A percentile compares a stretch with the other conserved stretches of the same genome.
Evolutionary conservation across 2,329 filamentous ascomycete species (phyloP).

Genomic region (Aaosphaeria arxii): DNA sequence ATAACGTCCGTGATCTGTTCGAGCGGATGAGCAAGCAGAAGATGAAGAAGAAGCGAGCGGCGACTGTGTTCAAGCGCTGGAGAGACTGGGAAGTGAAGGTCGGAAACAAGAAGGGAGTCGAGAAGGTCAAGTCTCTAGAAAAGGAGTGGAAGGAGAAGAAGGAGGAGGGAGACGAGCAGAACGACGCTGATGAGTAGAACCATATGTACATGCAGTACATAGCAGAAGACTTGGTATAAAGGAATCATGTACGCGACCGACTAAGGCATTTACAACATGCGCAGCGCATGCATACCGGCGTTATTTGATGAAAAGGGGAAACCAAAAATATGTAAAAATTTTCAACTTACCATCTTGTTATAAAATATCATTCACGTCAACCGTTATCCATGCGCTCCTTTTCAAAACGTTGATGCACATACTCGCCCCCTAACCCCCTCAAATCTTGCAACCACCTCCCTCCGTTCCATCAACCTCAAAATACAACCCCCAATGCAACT

Average conservation of each 20-base stretch:
- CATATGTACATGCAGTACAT: not conserved
- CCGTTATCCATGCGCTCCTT: not conserved
- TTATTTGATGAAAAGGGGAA: not conserved
- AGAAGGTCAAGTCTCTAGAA: conserved; percentile 68
- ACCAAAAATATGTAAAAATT: not conserved
- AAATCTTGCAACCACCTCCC: not conserved
- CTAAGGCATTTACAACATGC: not conserved
- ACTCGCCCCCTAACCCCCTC: not conserved
- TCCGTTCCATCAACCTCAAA: conserved; percentile 17
- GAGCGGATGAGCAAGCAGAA: conserved; percentile 65
- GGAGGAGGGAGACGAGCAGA: conserved; percentile 9
- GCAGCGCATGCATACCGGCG: not conserved
- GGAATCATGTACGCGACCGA: not conserved
- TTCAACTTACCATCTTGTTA: not conserved
- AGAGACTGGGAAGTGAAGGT: conserved; percentile 75
- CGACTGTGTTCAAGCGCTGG: conserved; percentile 91
- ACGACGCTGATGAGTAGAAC: conserved; percentile 6
- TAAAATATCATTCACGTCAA: not conserved
- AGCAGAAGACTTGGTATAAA: not conserved
- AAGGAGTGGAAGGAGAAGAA: conserved; percentile 63
- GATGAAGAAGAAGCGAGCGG: conserved; percentile 78
- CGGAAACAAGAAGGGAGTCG: conserved; percentile 67
- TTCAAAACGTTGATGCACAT: too few species aligned
- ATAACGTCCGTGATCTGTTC: conserved; percentile 71
- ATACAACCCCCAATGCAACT: conserved; percentile 32